A percentile compares a stretch with the other conserved stretches of the same genome.
phyloP scores from a whole-genome alignment of 2,329 filamentous ascomycete genomes.

The Phoma sp. region DNA sequence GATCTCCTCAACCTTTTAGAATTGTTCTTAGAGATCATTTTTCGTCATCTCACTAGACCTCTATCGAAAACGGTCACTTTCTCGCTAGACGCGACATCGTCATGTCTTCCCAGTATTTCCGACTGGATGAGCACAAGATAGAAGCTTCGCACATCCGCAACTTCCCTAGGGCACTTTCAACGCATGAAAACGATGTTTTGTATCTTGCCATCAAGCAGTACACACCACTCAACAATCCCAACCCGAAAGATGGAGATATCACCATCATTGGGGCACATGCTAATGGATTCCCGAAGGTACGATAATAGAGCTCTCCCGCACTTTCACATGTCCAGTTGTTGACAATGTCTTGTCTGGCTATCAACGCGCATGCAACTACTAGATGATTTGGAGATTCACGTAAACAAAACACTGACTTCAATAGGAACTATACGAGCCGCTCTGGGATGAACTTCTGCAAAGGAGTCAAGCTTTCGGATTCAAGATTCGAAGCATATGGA shows the following conservation, averaged over 20 bases:
- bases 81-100: conserved; percentile 5
- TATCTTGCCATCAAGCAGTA: conserved; percentile 87
- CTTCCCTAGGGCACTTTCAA: conserved; percentile 74
- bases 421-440: conserved; percentile 87
- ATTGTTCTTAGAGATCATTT: not conserved
- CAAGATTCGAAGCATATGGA: conserved; percentile 82
- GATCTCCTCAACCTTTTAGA: too few species aligned
- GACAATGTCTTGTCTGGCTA: not conserved
- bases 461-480: conserved; percentile 66
- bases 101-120: conserved; percentile 59
- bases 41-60: not conserved
- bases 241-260: conserved; percentile 74
- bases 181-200: conserved; percentile 76
- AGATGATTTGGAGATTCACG: not conserved
- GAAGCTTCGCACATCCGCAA: conserved; percentile 76
- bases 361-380: not conserved
- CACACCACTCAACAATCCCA: conserved; percentile 72
- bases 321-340: not conserved
- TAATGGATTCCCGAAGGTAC: conserved; percentile 89
- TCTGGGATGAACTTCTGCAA: conserved; percentile 82
- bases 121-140: conserved; percentile 75
- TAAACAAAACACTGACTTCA: conserved; percentile 9
- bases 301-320: not conserved
- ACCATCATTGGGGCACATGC: conserved; percentile 88
- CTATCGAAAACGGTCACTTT: not conserved